Percentiles rank a stretch among this genome's conserved stretches.
Conservation (phyloP, 1,284 basidiomycete genomes). For the Ganoderma sp. region DNA sequence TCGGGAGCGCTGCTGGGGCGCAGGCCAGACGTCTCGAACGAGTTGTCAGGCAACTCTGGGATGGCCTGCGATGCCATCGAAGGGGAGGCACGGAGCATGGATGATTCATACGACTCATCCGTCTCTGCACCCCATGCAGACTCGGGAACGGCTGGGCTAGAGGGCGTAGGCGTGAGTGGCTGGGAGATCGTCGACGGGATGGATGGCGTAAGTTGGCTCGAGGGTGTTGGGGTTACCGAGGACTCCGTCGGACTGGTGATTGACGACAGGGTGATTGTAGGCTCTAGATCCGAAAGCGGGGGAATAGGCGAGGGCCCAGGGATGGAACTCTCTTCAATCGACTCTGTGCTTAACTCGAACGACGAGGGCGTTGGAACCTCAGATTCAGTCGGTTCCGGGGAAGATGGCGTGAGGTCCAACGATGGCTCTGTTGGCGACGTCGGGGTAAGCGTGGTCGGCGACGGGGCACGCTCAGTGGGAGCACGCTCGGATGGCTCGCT, state of each 20-base stretch:
- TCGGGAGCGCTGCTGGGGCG: constrained; percentile 45
- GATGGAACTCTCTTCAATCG: constrained; percentile 36
- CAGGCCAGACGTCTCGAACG: constrained; percentile 60
- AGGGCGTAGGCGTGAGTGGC: constrained; percentile 29
- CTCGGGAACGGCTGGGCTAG: constrained; percentile 47
- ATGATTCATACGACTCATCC: constrained; percentile 72
- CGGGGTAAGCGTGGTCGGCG: constrained; percentile 22
- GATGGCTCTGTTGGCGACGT: constrained; percentile 27
- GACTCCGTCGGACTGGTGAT: constrained; percentile 42
- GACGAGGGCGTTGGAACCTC: constrained; percentile 25
- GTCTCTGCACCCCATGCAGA: constrained; percentile 64
- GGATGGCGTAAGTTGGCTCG: constrained; percentile 41
- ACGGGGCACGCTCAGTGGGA: constrained; percentile 23
- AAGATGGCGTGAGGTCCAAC: constrained; percentile 22
- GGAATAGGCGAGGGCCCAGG: constrained; percentile 39
- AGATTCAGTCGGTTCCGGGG: constrained; percentile 5
- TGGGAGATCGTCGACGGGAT: constrained; percentile 39
- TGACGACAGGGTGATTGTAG: constrained; percentile 32
- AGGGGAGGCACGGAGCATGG: constrained; percentile 68
- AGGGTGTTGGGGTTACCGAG: constrained; percentile 44
- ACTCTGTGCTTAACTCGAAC: constrained; percentile 17
- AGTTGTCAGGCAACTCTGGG: constrained; percentile 62
- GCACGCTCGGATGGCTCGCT: constrained; percentile 35
- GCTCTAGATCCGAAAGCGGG: constrained; percentile 32
- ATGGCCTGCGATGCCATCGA: constrained; percentile 62